Base-by-base conservation (phyloP, 805 yeast genomes). In the Komagataella phaffii region DNA sequence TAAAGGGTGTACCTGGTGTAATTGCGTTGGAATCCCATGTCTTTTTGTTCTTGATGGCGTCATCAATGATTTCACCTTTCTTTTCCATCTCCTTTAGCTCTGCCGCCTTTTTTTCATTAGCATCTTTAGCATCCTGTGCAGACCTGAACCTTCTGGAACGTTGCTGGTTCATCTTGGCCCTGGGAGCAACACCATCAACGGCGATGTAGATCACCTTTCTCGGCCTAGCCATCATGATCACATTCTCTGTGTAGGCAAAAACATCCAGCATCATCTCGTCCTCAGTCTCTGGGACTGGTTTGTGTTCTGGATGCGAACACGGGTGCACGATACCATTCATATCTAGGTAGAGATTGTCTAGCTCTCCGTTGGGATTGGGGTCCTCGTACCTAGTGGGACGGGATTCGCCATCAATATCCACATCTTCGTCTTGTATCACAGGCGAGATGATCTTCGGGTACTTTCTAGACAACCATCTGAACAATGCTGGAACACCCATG, bases 241-340 rank as follows among this genome's bases (percentile, higher is more conserved):
- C 96, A 48, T 96, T 75, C 57, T 93, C 95, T 0, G 99, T 93
- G 64, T 93, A 93, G 58, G 81, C 82, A 69, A 93, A 93, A 24
- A 93, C 84, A 48, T 91, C 98, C 53, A 90, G 67, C 72, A 93
- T 81, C 99, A 93, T 93, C 62, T 93, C 97, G 54, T 89, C 96
- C 61, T 93, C 99, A 0, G 91, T 89, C 58, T 83, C 95, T 10
- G 99, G 99, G 0, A 99, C 84, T 0, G 96, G 96, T 58, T 84
- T 84, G 58, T 91, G 86, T 62, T 91, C 99, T 0, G 99, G 99
- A 66, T 93, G 99, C 2, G 97, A 85, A 73, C 98, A 93, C 1
- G 99, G 99, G 71, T 93, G 99, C 3, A 93, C 99, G 62, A 93
- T 93, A 72, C 98, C 99, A 64, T 93, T 93, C 99, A 93, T 93